Conservation (phyloP, 2,329 filamentous ascomycete genomes). For the Hymenotorrendiella dingleyae region DNA sequence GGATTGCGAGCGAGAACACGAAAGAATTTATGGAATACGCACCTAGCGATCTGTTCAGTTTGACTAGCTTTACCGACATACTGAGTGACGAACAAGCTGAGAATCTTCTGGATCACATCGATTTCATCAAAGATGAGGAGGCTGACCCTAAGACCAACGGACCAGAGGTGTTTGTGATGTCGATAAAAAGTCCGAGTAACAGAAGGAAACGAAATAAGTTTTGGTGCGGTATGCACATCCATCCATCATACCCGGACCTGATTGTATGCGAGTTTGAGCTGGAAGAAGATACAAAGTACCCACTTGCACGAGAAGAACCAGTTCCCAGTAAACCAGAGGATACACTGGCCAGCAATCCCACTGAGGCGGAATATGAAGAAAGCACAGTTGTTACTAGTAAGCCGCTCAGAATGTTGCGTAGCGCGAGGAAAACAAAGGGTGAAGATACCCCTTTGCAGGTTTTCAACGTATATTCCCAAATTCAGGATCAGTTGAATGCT, state of each 20-base stretch:
- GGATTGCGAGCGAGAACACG: conserved; percentile 78
- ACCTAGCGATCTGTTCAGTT: conserved; percentile 66
- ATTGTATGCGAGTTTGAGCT: conserved; percentile 86
- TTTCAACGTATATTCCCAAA: conserved; percentile 86
- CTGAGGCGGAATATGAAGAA: conserved; percentile 65
- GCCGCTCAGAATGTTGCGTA: conserved; percentile 70
- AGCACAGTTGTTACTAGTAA: conserved; percentile 72
- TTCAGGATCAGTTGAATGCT: conserved; percentile 77
- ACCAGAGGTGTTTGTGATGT: conserved; percentile 79
- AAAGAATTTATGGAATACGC: conserved; percentile 68
- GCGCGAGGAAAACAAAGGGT: conserved; percentile 67
- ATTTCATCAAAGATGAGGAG: conserved; percentile 81
- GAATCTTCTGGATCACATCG: conserved; percentile 77
- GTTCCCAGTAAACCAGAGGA: conserved; percentile 62
- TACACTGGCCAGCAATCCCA: conserved; percentile 67
- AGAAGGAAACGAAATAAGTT: conserved; percentile 55
- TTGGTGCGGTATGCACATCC: conserved; percentile 84
- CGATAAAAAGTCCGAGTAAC: conserved; percentile 49
- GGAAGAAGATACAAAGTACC: conserved; percentile 67
- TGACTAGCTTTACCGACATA: conserved; percentile 76
- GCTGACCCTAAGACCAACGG: conserved; percentile 69
- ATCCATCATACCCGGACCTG: conserved; percentile 59
- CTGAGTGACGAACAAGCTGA: conserved; percentile 78
- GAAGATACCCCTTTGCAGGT: conserved; percentile 84
- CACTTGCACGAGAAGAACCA: conserved; percentile 58